Conservation (phyloP, 176 grass and related monocot genomes). For the Paspalum notatum region DNA sequence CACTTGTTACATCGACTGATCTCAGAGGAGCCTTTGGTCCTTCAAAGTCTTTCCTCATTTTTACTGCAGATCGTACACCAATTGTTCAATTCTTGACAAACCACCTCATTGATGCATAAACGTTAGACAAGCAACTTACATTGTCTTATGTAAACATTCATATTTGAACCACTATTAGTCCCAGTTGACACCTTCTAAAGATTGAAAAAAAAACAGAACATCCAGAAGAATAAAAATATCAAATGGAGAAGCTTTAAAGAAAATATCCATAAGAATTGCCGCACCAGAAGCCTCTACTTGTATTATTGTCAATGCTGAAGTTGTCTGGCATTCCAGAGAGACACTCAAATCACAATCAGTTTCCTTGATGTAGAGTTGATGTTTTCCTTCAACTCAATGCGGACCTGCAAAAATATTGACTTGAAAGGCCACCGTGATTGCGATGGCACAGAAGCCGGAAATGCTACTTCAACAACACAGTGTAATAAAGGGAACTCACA, state of each 20-base stretch:
- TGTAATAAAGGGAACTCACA: background rate
- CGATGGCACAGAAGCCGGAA: too few species aligned
- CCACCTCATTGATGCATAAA: background rate
- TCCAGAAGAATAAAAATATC: constrained; percentile 29
- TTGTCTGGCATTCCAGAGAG: constrained; percentile 10
- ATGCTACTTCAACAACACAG: background rate
- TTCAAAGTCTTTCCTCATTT: background rate
- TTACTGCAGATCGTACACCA: too few species aligned
- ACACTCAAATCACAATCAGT: constrained; percentile 26
- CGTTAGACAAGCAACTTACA: too few species aligned
- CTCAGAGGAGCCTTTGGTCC: background rate
- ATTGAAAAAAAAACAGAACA: constrained; percentile 23
- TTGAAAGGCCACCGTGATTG: background rate
- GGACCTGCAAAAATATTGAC: background rate
- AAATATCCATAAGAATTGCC: constrained; percentile 14
- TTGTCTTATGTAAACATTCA: constrained; percentile 1
- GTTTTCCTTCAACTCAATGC: background rate
- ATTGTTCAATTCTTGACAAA: constrained; percentile 27
- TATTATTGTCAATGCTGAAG: background rate
- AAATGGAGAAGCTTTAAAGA: background rate
- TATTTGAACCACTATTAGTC: constrained; percentile 10
- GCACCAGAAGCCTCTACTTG: background rate
- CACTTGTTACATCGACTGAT: background rate
- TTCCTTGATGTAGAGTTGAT: background rate
- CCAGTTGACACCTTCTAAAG: constrained; percentile 31